Base-by-base conservation (phyloP, 73 alveolate genomes). In the Halteria grandinella region DNA sequence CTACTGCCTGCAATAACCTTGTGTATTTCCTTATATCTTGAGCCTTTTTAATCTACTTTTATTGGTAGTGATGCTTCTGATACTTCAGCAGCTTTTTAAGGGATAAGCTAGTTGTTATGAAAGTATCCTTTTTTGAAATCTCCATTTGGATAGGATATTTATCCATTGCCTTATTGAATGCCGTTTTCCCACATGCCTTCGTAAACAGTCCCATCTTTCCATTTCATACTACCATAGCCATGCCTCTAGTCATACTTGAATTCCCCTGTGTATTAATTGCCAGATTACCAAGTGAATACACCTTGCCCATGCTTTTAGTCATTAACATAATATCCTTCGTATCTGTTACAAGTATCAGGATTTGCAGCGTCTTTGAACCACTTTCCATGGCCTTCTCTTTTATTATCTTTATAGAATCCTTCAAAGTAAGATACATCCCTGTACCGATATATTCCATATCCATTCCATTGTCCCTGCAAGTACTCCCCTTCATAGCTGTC, bases 401-500 rank as follows among this genome's bases (percentile, higher is more conserved):
- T 49, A 0, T 82, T 82, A 11, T 49, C 82, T 17, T 27, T 12
- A 47, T 63, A 66, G 21, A 47, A 50, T 15, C 89, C 82, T 31
- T 39, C 76, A 28, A 47, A 74, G 5, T 37, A 34, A 37, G 69
- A 33, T 10, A 75, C 86, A 33, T 54, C 37, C 14, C 12, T 11
- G 82, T 82, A 77, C 12, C 59, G 47, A 33, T 77, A 77, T 0
- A 21, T 53, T 1, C 89, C 89, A 23, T 60, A 11, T n/a, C 89
- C 89, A 34, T 77, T 47, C n/a, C 75, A 72, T 27, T 44, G 27
- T 25, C 95, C 95, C 47, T 72, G 69, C 44, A 53, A 48, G 74
- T 64, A 88, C 33, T 88, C 70, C 0, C 95, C 95, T 36, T 39
- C 79, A 55, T 40, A 75, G 15, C 31, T 45, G 21, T 88, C 88